Evolutionary conservation across 1,284 basidiomycete genomes (phyloP), one percentile per base, ranked within the genome.

Genomic region (Moesziomyces antarcticus): DNA sequence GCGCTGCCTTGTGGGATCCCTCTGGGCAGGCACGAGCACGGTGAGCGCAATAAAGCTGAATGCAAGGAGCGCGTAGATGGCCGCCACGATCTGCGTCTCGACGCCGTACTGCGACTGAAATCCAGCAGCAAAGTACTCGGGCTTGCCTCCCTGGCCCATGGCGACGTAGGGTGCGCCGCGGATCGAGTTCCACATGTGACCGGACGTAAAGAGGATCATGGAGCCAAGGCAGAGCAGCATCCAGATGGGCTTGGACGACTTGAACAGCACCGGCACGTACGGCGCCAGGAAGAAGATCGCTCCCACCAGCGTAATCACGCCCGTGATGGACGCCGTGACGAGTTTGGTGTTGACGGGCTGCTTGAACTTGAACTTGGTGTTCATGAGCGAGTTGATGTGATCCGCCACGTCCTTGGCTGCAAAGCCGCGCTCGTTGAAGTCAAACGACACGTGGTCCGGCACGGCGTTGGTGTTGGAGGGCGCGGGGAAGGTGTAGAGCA

Each of bases 121-220:
- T 2, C 96, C 95, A 10, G 86, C 88, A 10, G 93, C 92, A 80
- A 97, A 91, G 91, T 93, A 95, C 67, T 87, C 88, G 21, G 90
- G 73, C 25, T 89, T 80, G 85, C 90, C 87, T 30, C 83, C 75
- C 0, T 73, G 76, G 4, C 78, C 81, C 13, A 76, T 73, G 40
- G 89, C 90, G 53, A 88, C 87, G 80, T 89, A 93, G 2, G 94
- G 94, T 59, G 89, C 89, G 50, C 88, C 88, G 70, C 96, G 90
- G 80, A 99, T 99, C 71, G 91, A 91, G 77, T 93, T 93, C 87
- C 97, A 99, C 97, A 99, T 99, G 87, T 91, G 92, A 4, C 82
- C 82, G 1, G 77, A 75, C 44, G 69, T 81, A 64, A 80, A 81
- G 14, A 88, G 40, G 50, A 80, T 67, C 46, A 84, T 77, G 21